Base-by-base conservation (phyloP, 2,329 filamentous ascomycete species). In the Ceratocystis destructans region DNA sequence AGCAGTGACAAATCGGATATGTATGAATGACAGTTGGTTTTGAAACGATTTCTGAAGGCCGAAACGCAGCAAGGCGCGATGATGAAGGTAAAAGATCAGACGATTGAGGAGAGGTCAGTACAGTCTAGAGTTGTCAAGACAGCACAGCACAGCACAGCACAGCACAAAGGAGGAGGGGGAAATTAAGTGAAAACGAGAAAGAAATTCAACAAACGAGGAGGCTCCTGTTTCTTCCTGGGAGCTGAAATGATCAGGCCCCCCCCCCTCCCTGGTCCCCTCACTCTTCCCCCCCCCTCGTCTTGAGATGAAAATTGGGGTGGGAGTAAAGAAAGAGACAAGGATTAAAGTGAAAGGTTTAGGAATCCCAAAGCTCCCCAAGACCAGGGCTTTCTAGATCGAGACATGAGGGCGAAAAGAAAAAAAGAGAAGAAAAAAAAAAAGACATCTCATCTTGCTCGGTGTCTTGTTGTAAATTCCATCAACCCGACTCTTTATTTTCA, bases 161-260 rank as follows among this genome's bases (percentile, higher is more conserved):
- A 31, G 20, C 31, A 59, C 55, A 59, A 59, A 59, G 55, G 55
- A 59, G 55, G 25, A 59, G 22, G 15, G 55, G 55, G 33, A 59
- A 59, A 33, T 59, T 33, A 22, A 59, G 55, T 37, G 53, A 59
- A 59, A 59, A 37, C 55, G n/a, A 31, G 33, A 20, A 31, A 59
- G 55, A 59, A 59, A 59, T n/a, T 59, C 55, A 37, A 59, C 55
- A 37, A 31, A 28, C 28, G 33, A 59, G 55, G 55, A 59, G 20
- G 22, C 55, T 57, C 53, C 53, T 57, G 6, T 57, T 31, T 57
- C 15, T 57, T 31, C 17, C 25, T 20, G 15, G 55, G 55, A 59
- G 55, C 55, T 59, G 55, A 59, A 31, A 15, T 59, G 55, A 59
- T n/a, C 8, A 59, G 28, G 55, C 6, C 50, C 50, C 55, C 53